Conservation (phyloP, 257 asterid species). For the Ilex aquifolium region DNA sequence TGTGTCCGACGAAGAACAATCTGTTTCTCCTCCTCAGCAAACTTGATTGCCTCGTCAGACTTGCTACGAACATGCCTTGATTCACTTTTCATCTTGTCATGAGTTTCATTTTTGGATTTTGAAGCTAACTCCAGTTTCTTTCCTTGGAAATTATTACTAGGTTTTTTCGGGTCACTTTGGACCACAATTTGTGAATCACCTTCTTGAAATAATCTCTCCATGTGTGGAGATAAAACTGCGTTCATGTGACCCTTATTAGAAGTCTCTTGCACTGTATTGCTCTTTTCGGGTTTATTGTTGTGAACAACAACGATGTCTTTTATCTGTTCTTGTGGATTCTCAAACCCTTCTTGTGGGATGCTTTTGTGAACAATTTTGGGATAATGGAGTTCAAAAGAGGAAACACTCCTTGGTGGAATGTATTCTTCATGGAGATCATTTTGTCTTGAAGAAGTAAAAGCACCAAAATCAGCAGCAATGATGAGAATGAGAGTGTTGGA, state of each 20-base stretch:
- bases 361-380: not conserved
- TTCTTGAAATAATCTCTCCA: not conserved
- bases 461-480: conserved; percentile 46
- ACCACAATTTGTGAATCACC: not conserved
- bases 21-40: conserved; percentile 12
- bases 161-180: not conserved
- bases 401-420: not conserved
- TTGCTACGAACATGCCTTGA: conserved; percentile 24
- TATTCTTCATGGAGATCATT: conserved; percentile 19
- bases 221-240: too few species aligned
- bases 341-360: not conserved
- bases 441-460: conserved; percentile 31
- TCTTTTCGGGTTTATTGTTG: conserved; percentile 2
- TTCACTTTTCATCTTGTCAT: conserved; percentile 4
- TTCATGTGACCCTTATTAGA: too few species aligned
- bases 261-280: not conserved
- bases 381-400: conserved; percentile 11
- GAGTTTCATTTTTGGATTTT: not conserved
- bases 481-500: conserved; percentile 62
- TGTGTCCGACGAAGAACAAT: conserved; percentile 23
- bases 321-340: conserved; percentile 28
- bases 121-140: not conserved
- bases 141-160: too few species aligned
- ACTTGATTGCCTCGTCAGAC: conserved; percentile 25
- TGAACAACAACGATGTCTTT: conserved; percentile 16